Evolutionary conservation across 2,329 filamentous ascomycete species (phyloP).

Genomic region (Colletotrichum aenigma): DNA sequence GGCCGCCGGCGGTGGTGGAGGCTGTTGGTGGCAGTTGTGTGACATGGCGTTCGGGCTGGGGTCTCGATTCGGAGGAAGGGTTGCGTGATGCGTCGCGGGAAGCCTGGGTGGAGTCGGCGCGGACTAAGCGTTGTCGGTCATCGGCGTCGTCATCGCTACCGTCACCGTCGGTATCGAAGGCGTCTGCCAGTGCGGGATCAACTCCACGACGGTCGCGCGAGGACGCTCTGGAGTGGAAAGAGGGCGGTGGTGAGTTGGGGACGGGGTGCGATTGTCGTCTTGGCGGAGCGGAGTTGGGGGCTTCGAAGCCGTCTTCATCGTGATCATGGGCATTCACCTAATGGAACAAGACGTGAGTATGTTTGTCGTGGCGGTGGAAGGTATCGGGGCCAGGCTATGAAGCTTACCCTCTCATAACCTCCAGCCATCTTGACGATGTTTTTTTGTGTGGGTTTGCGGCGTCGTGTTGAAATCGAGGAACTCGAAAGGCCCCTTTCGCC

Average conservation of each 20-base stretch:
- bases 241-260: constrained; percentile 73
- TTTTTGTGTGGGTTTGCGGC: background rate
- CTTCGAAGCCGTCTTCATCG: constrained; percentile 56
- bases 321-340: constrained; percentile 66
- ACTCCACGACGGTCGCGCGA: constrained; percentile 55
- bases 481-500: constrained; percentile 10
- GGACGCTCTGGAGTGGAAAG: constrained; percentile 85
- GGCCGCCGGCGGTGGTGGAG: constrained; percentile 20
- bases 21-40: constrained; percentile 26
- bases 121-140: constrained; percentile 86
- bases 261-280: constrained; percentile 33
- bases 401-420: constrained; percentile 62
- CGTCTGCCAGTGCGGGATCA: constrained; percentile 85
- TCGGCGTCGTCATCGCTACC: constrained; percentile 77
- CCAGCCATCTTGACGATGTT: constrained; percentile 49
- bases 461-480: background rate
- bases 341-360: constrained; percentile 19
- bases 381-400: background rate
- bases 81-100: constrained; percentile 22
- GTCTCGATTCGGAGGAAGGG: constrained; percentile 20
- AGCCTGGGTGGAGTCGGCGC: constrained; percentile 55
- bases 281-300: constrained; percentile 36
- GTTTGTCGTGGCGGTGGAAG: background rate
- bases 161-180: constrained; percentile 84
- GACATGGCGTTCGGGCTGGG: constrained; percentile 20